Evolutionary conservation across 495 filamentous ascomycete species (phyloP), one percentile per base, ranked within the genome.

Genomic region (Filosporella fistucella): DNA sequence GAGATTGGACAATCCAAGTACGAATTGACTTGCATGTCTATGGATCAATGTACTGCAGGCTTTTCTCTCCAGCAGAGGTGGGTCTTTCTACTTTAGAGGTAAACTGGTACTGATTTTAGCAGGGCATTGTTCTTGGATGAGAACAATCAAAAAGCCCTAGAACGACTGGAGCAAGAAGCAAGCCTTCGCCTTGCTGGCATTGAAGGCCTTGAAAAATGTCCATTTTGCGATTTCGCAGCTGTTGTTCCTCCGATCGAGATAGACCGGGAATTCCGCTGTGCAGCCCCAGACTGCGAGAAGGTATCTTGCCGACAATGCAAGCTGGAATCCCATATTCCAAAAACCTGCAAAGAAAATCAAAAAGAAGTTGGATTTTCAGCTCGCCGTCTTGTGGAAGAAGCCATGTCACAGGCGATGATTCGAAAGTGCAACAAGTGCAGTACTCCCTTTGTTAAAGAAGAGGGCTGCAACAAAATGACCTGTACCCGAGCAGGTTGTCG

Each of bases 381-480:
- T 28, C 78, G 85, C 10, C 86, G 84, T 52, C 55, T 59, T 9
- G 74, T 94, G 20, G 89, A 94, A 61, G 88, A 94, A 64, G 89
- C 88, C 2, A 89, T 89, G 83, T 88, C 83, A 1, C 72, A 75
- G 28, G 89, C 88, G 18, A 54, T 94, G 46, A 82, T 94, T 20
- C 74, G 89, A 16, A 81, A 70, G 29, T 95, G 89, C 73, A 88
- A 87, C 54, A 68, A 68, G 47, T 79, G 82, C 56, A 51, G 64
- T 11, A 74, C 71, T 8, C 70, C 76, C 0, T 89, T 84, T 55
- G 68, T 94, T 59, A 95, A 94, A 59, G 75, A 82, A 45, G 62
- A 69, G 25, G 89, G 89, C 9, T 95, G 89, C 68, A 95, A 95
- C 63, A 94, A 90, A 66, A 84, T 95, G 68, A 70, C 57, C 0